Evolutionary conservation across 2,329 filamentous ascomycete genomes (phyloP).

Genomic region (Neofusicoccum laricinum): DNA sequence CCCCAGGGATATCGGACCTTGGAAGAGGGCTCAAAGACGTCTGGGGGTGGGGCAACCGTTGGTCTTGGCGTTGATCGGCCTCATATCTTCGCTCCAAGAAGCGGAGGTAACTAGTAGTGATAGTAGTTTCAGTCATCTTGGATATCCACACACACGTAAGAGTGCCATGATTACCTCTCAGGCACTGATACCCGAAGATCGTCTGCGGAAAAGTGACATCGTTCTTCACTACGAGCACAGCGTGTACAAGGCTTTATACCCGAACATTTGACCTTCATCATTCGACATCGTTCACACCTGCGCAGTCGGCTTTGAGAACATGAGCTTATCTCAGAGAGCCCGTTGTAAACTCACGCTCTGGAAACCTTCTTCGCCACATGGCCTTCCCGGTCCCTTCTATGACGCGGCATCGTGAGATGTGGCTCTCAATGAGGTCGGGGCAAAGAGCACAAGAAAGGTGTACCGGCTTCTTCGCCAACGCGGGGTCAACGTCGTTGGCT

Average conservation of each 20-base stretch:
- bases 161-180: neutral
- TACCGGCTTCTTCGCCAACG: no score
- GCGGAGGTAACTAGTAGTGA: neutral
- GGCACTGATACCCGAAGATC: neutral
- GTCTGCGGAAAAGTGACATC: neutral
- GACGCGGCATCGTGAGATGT: no score
- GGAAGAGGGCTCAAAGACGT: no score
- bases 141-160: neutral
- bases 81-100: no score
- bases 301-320: neutral
- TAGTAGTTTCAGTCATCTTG: neutral
- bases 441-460: no score
- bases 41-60: no score
- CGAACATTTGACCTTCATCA: neutral
- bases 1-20: no score
- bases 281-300: neutral
- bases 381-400: no score
- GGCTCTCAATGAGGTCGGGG: no score
- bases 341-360: neutral
- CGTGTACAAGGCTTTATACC: neutral
- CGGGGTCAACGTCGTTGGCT: no score
- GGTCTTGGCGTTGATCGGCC: no score
- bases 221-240: neutral
- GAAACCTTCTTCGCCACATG: neutral
- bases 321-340: neutral